Evolutionary conservation across 108 stramenopile species (phyloP).

Genomic region (Conticribra weissflogii): DNA sequence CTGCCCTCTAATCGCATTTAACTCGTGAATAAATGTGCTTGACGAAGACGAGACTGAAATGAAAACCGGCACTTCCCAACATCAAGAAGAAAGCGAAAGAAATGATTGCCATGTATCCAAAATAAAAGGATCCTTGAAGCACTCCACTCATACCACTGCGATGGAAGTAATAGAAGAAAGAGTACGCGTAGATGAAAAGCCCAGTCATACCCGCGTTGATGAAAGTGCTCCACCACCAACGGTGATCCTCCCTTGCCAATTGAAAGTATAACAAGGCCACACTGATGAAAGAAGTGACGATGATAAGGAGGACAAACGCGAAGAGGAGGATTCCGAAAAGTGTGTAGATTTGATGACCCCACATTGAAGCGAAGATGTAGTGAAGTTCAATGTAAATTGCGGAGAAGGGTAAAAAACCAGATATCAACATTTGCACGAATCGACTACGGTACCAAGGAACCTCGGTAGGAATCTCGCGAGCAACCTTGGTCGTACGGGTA

Average conservation of each 20-base stretch:
- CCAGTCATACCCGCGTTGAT: conserved; percentile 96
- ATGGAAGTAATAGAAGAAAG: conserved; percentile 95
- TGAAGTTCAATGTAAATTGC: conserved; percentile 98
- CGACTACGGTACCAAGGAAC: conserved; percentile 82
- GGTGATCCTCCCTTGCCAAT: conserved; percentile 95
- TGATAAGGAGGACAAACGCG: conserved; percentile 91
- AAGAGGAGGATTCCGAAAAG: conserved; percentile 97
- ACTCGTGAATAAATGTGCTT: conserved; percentile 94
- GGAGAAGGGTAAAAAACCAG: conserved; percentile 98
- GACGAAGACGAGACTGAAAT: conserved; percentile 91
- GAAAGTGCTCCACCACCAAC: conserved; percentile 99
- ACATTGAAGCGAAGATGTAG: conserved; percentile 98
- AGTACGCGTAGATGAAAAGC: conserved; percentile 94
- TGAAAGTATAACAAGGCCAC: conserved; percentile 98
- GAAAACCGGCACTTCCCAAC: conserved; percentile 95
- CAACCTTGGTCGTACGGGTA: conserved; percentile 96
- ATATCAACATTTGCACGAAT: conserved; percentile 81
- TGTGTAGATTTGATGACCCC: conserved; percentile 99
- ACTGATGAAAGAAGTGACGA: conserved; percentile 93
- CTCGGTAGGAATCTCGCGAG: conserved; percentile 92
- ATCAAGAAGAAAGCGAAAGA: conserved; percentile 96
- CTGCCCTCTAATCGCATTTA: conserved; percentile 96
- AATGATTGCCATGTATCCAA: conserved; percentile 97
- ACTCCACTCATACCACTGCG: conserved; percentile 95
- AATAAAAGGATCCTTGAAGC: conserved; percentile 95